Evolutionary conservation across 2,329 filamentous ascomycete species (phyloP), one percentile per base, ranked within the genome.

Genomic region (Beauveria sp.): DNA sequence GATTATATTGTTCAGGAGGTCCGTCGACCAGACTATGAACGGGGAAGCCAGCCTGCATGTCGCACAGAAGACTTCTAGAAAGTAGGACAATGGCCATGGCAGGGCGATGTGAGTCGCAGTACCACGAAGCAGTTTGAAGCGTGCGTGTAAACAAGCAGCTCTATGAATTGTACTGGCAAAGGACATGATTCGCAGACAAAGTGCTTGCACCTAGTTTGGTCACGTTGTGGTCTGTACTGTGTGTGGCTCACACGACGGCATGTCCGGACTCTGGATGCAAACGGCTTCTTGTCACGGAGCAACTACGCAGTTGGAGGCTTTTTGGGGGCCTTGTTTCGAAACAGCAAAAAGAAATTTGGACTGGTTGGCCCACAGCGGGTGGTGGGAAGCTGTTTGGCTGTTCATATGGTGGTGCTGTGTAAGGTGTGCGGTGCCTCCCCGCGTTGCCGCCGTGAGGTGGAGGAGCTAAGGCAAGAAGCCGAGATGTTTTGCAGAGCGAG

Each of bases 291-390:
- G 3, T 48, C 20, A 18, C 34, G 22, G 46, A 20, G 30, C 34
- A 20, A 8, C 16, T 24, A 34, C 22, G 22, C n/a, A n/a, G 2
- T 41, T 18, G 2, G 48, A 48, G 6, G 28, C 44, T 20, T 37
- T 26, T 58, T 58, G 55, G 56, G 47, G 48, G 47, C 56, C 56
- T 48, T 52, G 48, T 59, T 59, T 59, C 56, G 44, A 59, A 34
- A 46, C 9, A 34, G 47, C 22, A 28, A 37, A 24, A 37, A 34
- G 20, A 4, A 22, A n/a, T 28, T 50, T 41, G 40, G 30, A 6
- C 26, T 52, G 37, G 44, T 37, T 52, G 47, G 56, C 48, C 56
- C 56, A 59, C 48, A n/a, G 34, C 18, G 18, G 37, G 40, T 52
- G 40, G 37, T 24, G 44, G 24, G 48, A 44, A 24, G 5, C 48